These are phyloP conservation scores for Microbotryum silenes-acaulis DNA, from an alignment of 1,284 basidiomycete genomes.

Conservation along the genomic window DNA sequence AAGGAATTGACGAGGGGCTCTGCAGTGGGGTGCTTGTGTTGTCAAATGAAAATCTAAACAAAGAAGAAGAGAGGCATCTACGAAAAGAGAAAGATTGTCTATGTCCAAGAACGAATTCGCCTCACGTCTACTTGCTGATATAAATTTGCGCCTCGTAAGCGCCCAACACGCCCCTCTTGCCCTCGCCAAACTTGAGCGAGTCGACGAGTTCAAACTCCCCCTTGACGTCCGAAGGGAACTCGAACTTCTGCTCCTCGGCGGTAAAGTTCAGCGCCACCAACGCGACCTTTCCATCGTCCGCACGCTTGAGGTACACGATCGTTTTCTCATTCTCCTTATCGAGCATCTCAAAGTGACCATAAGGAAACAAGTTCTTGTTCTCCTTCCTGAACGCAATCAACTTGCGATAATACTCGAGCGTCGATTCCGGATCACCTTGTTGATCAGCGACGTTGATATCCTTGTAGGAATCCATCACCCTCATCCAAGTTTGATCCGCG, in stretches of 20 bases:
- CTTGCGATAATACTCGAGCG: constrained; percentile 55
- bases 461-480: constrained; percentile 61
- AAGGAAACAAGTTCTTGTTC: constrained; percentile 41
- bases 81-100: no score
- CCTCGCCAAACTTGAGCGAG: not conserved
- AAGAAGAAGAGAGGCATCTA: no score
- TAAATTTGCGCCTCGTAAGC: constrained; percentile 11
- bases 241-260: constrained; percentile 31
- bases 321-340: constrained; percentile 47
- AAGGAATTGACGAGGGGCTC: no score
- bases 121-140: not conserved
- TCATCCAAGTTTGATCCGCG: constrained; percentile 60
- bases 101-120: no score
- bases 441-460: constrained; percentile 57
- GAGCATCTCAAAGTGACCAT: constrained; percentile 53
- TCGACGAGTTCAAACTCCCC: not conserved
- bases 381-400: constrained; percentile 53
- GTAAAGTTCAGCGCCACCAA: constrained; percentile 52
- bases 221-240: constrained; percentile 2
- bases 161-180: not conserved
- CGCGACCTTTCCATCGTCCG: constrained; percentile 33
- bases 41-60: no score
- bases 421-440: constrained; percentile 44
- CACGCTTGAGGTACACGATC: constrained; percentile 51
- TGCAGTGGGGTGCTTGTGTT: no score